phyloP scores from a whole-genome alignment of 2,329 filamentous ascomycete genomes.

The Nemania abortiva region DNA sequence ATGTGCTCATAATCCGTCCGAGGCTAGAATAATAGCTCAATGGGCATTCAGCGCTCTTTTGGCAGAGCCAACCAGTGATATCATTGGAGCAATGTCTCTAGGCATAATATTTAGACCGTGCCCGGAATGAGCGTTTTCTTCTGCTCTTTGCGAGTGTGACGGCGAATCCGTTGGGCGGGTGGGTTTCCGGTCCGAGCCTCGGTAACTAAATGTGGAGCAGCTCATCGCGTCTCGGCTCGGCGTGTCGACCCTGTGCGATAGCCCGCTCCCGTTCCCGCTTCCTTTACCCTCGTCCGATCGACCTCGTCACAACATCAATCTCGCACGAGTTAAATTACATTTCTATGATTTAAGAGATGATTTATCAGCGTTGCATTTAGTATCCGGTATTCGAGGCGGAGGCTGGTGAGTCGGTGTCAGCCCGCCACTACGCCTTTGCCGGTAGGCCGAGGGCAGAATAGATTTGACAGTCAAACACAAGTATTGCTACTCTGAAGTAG shows the following conservation, averaged over 20 bases:
- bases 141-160: background rate
- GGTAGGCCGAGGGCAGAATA: background rate
- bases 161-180: background rate
- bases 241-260: background rate
- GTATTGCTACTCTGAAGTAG: background rate
- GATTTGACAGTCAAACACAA: background rate
- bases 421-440: background rate
- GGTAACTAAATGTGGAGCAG: background rate
- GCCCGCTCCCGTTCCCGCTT: background rate
- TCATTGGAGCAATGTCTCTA: background rate
- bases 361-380: background rate
- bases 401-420: background rate
- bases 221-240: background rate
- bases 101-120: background rate
- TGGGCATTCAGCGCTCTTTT: background rate
- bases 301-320: background rate
- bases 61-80: background rate
- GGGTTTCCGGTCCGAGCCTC: conserved; percentile 6
- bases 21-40: background rate
- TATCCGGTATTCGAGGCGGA: background rate
- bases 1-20: background rate
- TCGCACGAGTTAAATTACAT: background rate
- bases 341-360: background rate
- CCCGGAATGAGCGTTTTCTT: background rate
- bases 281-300: background rate